A percentile compares a stretch with the other conserved stretches of the same genome.
phyloP scores from a whole-genome alignment of 768 basidiomycete genomes.

The Coprinopsis cinerea region DNA sequence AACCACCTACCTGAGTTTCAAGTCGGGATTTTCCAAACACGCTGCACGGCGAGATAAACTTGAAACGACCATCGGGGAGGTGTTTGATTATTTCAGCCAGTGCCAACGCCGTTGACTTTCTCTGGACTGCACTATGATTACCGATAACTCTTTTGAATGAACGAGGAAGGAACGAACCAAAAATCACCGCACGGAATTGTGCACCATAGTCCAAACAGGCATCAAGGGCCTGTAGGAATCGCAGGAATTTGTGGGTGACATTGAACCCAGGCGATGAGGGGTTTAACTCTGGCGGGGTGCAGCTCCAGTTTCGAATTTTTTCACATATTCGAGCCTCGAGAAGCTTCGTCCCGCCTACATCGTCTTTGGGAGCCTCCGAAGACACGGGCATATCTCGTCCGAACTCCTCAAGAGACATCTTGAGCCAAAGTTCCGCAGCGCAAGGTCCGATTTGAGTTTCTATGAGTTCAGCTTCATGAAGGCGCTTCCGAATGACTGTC shows the following conservation, averaged over 20 bases:
- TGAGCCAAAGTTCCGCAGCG: conserved; percentile 68
- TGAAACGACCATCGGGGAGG: conserved; percentile 37
- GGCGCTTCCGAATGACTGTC: background rate
- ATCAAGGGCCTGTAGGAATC: conserved; percentile 53
- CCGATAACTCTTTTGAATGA: background rate
- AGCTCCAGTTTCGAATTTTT: conserved; percentile 55
- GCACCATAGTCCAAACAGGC: conserved; percentile 48
- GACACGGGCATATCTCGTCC: conserved; percentile 20
- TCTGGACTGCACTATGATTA: conserved; percentile 39
- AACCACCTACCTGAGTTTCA: conserved; percentile 23
- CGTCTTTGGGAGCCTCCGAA: conserved; percentile 21
- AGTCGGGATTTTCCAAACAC: conserved; percentile 32
- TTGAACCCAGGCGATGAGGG: conserved; percentile 55
- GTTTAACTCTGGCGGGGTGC: conserved; percentile 58
- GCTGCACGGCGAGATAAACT: conserved; percentile 51
- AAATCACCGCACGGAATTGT: conserved; percentile 57
- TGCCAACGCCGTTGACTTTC: conserved; percentile 46
- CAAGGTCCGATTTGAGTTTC: conserved; percentile 50
- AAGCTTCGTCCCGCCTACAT: conserved; percentile 23
- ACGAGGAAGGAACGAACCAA: conserved; percentile 38
- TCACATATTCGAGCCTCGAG: conserved; percentile 27
- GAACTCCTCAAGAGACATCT: conserved; percentile 40
- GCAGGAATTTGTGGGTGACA: conserved; percentile 61
- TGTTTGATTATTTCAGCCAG: conserved; percentile 55
- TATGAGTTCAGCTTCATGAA: background rate